Evolutionary conservation across 441 rosid genomes (phyloP).

Genomic region (Corymbia calophylla): DNA sequence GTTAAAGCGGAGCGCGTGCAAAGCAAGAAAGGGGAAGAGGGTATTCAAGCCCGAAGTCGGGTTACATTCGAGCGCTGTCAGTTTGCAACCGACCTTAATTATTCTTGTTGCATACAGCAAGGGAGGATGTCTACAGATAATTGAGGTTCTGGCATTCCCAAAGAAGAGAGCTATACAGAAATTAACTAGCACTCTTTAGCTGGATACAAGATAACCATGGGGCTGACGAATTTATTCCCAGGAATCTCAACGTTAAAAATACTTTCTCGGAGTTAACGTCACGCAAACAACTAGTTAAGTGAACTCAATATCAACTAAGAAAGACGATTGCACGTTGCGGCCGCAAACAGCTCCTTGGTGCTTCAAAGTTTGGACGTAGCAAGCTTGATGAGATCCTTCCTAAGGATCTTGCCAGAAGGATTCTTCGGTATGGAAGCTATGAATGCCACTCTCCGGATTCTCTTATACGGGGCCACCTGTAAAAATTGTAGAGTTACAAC

Average conservation of each 20-base stretch:
- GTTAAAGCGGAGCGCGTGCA: neutral
- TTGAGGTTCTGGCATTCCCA: neutral
- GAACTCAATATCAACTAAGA: neutral
- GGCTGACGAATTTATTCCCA: neutral
- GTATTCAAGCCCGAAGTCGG: neutral
- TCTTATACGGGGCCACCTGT: conserved; percentile 86
- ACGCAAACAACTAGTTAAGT: neutral
- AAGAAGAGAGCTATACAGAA: neutral
- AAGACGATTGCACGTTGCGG: neutral
- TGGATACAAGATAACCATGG: neutral
- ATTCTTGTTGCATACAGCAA: neutral
- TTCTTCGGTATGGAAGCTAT: conserved; percentile 73
- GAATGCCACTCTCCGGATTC: conserved; percentile 64
- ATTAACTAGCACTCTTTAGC: neutral
- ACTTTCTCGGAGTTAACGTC: neutral
- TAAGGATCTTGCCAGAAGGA: conserved; percentile 83
- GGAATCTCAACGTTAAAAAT: neutral
- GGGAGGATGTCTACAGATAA: neutral
- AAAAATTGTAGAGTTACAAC: neutral
- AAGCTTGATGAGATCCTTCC: conserved; percentile 78
- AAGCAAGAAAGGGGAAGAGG: neutral
- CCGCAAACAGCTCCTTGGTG: neutral
- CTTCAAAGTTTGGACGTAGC: conserved; percentile 57
- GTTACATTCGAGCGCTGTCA: neutral
- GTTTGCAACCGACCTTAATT: neutral